Evolutionary conservation across 352 stramenopile genomes (phyloP).

Genomic region (Globisporangium ultimum): DNA sequence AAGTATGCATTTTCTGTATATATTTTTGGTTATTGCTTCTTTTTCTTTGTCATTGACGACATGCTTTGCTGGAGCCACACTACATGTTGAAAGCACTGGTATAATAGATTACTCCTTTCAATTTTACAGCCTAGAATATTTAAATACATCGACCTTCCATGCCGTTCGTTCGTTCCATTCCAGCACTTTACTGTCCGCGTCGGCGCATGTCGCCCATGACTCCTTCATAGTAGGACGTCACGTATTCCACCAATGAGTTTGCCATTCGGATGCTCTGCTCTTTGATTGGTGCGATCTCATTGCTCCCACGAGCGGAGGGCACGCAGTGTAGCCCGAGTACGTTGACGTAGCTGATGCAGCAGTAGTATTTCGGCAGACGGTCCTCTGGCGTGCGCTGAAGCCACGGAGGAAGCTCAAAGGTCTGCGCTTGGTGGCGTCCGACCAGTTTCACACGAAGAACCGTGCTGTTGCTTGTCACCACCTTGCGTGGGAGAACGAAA

Average conservation of each 20-base stretch:
- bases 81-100: background rate
- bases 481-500: slow-evolving; percentile 47
- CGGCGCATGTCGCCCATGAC: slow-evolving; percentile 40
- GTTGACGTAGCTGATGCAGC: slow-evolving; percentile 77
- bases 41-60: no score
- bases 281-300: slow-evolving; percentile 17
- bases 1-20: slow-evolving; percentile 9
- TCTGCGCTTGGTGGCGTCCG: slow-evolving; percentile 69
- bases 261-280: slow-evolving; percentile 38
- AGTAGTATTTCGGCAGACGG: slow-evolving; percentile 69
- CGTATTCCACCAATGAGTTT: slow-evolving; percentile 51
- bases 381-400: slow-evolving; percentile 40
- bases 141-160: slow-evolving; percentile 9
- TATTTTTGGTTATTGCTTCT: no score
- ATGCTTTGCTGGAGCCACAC: no score
- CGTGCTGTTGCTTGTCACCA: slow-evolving; percentile 37
- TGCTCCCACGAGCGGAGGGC: slow-evolving; percentile 6
- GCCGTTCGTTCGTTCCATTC: background rate
- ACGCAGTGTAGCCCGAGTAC: slow-evolving; percentile 44
- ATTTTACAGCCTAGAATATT: slow-evolving; percentile 13
- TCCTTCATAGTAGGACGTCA: slow-evolving; percentile 57
- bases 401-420: slow-evolving; percentile 57
- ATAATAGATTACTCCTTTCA: slow-evolving; percentile 4
- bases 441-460: slow-evolving; percentile 60
- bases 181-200: slow-evolving; percentile 28